Conservation (phyloP, 2,329 filamentous ascomycete genomes). For the Mycosphaerelloides madeirae region DNA sequence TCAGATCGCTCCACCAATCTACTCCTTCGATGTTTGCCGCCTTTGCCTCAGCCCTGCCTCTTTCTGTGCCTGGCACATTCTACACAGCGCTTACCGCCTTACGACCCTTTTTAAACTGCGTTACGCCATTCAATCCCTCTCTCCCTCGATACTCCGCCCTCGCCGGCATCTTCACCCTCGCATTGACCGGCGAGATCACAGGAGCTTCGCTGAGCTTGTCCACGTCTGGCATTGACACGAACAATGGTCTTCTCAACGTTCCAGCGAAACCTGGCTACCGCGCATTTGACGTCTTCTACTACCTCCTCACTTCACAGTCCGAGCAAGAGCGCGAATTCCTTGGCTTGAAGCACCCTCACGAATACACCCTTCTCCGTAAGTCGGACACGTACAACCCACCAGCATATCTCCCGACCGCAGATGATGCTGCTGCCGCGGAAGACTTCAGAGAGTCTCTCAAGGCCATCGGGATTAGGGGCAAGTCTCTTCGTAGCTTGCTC, state of each 20-base stretch:
- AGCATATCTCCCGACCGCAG: constrained; percentile 82
- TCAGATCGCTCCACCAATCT: constrained; percentile 80
- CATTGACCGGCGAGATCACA: constrained; percentile 72
- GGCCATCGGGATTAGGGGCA: constrained; percentile 88
- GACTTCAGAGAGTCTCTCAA: constrained; percentile 86
- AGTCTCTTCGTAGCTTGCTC: constrained; percentile 74
- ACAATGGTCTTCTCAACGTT: constrained; percentile 72
- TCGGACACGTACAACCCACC: constrained; percentile 84
- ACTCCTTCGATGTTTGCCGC: constrained; percentile 78
- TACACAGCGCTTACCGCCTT: constrained; percentile 77
- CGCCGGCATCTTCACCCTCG: constrained; percentile 75
- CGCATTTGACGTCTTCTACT: constrained; percentile 97
- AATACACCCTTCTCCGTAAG: constrained; percentile 72
- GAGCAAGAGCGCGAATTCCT: constrained; percentile 83
- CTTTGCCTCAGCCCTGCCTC: constrained; percentile 74
- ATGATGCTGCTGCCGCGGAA: constrained; percentile 87
- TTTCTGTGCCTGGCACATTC: constrained; percentile 69
- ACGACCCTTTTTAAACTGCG: constrained; percentile 78
- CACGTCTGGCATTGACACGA: constrained; percentile 80
- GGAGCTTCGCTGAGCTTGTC: constrained; percentile 73
- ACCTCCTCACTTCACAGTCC: constrained; percentile 79
- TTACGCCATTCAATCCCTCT: constrained; percentile 86
- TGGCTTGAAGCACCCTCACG: constrained; percentile 68
- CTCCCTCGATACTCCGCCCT: constrained; percentile 74
- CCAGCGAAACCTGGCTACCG: constrained; percentile 76